A percentile compares a stretch with the other conserved stretches of the same genome.
Evolutionary conservation across 257 asterid genomes (phyloP).

Genomic region (Solanum habrochaites): DNA sequence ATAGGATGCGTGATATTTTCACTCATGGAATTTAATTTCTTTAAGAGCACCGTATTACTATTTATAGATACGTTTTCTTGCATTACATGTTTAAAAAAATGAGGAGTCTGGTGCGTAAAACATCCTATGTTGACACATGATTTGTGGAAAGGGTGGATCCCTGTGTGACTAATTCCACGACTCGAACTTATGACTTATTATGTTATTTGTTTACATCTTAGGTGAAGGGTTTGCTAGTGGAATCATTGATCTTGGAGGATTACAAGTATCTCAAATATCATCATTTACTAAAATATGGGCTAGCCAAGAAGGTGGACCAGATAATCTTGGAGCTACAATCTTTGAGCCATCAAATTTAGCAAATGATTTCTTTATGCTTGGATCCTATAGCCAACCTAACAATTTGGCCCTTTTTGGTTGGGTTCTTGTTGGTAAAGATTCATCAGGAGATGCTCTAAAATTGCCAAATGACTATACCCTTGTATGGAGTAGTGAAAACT

Average conservation of each 20-base stretch:
- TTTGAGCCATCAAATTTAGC: conserved; percentile 61
- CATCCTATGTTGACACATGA: background rate
- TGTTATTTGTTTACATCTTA: background rate
- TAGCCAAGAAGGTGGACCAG: conserved; percentile 61
- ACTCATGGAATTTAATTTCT: too few relatives aligned
- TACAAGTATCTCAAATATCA: conserved; percentile 37
- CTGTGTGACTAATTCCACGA: background rate
- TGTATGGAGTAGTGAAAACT: conserved; percentile 42
- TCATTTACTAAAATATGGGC: conserved; percentile 47
- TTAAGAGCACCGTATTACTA: background rate
- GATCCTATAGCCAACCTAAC: conserved; percentile 63
- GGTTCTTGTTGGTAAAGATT: conserved; percentile 59
- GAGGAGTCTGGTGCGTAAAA: background rate
- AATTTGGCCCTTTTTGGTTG: conserved; percentile 50
- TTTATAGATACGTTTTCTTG: background rate
- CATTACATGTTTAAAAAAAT: background rate
- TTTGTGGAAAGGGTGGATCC: background rate
- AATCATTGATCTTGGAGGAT: conserved; percentile 57
- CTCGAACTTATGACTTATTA: background rate
- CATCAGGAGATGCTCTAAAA: conserved; percentile 15
- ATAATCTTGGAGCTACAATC: conserved; percentile 54
- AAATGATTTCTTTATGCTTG: conserved; percentile 62
- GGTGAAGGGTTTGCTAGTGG: conserved; percentile 55
- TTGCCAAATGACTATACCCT: conserved; percentile 44
- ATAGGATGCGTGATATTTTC: background rate